Evolutionary conservation across 371 early-diverging fungal species (phyloP).

Genomic region (Mucor saturninus): DNA sequence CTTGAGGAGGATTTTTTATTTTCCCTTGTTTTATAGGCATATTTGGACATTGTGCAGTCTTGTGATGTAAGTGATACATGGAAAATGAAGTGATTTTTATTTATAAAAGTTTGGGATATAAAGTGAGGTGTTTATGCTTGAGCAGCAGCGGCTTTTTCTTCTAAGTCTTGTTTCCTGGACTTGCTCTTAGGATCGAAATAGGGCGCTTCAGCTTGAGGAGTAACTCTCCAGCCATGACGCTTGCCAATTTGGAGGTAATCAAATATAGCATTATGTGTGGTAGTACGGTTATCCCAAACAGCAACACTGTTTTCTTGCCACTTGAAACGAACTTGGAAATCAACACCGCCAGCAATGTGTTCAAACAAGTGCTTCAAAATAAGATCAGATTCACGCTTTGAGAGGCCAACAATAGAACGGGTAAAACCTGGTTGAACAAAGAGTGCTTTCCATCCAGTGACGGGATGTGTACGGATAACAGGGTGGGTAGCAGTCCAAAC

Average conservation of each 20-base stretch:
- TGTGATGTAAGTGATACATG: too few relatives aligned
- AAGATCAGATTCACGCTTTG: constrained; percentile 58
- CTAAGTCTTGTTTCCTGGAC: constrained; percentile 25
- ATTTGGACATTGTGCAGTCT: too few relatives aligned
- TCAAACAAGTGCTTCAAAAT: constrained; percentile 57
- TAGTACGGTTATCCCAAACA: constrained; percentile 70
- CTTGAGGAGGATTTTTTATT: too few relatives aligned
- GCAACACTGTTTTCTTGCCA: constrained; percentile 69
- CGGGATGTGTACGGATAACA: constrained; percentile 70
- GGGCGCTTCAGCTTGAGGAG: constrained; percentile 59
- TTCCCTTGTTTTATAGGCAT: too few relatives aligned
- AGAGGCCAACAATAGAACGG: constrained; percentile 58
- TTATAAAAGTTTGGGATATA: too few relatives aligned
- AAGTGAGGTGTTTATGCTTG: too few relatives aligned
- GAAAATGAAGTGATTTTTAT: too few relatives aligned
- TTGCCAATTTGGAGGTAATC: constrained; percentile 55
- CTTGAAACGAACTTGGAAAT: constrained; percentile 69
- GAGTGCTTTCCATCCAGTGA: constrained; percentile 73
- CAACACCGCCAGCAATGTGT: constrained; percentile 47
- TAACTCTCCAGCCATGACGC: constrained; percentile 55
- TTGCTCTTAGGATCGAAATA: constrained; percentile 61
- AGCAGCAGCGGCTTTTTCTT: constrained; percentile 14
- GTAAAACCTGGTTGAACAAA: constrained; percentile 70
- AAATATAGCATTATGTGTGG: constrained; percentile 60
- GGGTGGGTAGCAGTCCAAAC: constrained; percentile 56